Evolutionary conservation across 768 basidiomycete genomes (phyloP), one percentile per base, ranked within the genome.

Genomic region (Collybia mongolica): DNA sequence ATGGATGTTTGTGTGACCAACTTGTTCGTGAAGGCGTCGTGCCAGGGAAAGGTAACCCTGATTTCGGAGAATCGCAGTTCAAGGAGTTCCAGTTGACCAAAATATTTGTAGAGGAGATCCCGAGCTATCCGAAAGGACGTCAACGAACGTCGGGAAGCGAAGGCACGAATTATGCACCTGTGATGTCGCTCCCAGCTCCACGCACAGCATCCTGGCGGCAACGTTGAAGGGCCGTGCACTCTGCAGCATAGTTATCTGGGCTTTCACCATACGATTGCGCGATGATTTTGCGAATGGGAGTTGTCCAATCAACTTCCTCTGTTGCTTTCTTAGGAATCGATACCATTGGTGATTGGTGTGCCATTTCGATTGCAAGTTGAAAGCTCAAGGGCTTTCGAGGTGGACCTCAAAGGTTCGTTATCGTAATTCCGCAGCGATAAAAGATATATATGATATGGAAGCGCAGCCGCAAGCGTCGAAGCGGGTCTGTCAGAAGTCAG

Each of bases 101-200:
- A 99, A 74, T 99, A 99, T 72, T 97, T 98, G 86, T 96, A 98
- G 39, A 99, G 77, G 18, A 98, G 77, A 72, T 98, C 96, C 43
- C 95, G 81, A 11, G 88, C 95, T 87, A 35, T 63, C 42, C 6
- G 17, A 40, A 20, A 44, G 36, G 29, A 40, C 44, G 15, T 12
- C 22, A 55, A 29, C 54, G 20, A 26, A 44, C 48, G 7, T 3
- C 6, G 17, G n/a, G 18, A 37, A 50, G 40, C 3, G 6, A 20
- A 49, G 37, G 18, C 35, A 28, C 38, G 7, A 40, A 36, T 6
- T 8, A 63, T 81, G 57, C 51, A 92, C 93, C 92, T n/a, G 94
- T 97, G 48, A 83, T 75, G 65, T 98, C 97, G 64, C 93, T 96
- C 1, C 97, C 97, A 26, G 96, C 96, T 22, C 96, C 96, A 55